A percentile compares a stretch with the other conserved stretches of the same genome.
Conservation (phyloP, 1,284 basidiomycete species). For the Sanghuangporus baumii region DNA sequence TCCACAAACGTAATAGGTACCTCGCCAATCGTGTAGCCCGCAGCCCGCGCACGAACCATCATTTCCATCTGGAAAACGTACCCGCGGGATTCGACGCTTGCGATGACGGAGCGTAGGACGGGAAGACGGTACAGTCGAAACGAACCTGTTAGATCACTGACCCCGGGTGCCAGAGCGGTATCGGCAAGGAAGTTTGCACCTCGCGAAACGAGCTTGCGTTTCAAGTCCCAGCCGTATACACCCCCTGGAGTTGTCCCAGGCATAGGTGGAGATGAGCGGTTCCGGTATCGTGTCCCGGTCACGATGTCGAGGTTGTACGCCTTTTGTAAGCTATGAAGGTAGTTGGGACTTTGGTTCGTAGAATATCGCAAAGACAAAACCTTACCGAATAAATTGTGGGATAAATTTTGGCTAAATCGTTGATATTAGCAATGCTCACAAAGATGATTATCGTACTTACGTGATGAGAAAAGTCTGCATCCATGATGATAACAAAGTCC, state of each 20-base stretch:
- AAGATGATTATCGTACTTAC: constrained; percentile 39
- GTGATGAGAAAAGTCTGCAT: constrained; percentile 93
- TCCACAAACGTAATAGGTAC: constrained; percentile 93
- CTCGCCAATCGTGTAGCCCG: constrained; percentile 83
- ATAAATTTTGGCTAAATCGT: constrained; percentile 79
- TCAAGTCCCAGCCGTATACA: constrained; percentile 87
- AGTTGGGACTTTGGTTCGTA: constrained; percentile 11
- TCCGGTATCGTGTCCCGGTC: constrained; percentile 85
- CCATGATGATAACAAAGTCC: constrained; percentile 96
- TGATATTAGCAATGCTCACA: background rate
- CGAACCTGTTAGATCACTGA: constrained; percentile 83
- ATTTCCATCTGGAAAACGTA: constrained; percentile 99
- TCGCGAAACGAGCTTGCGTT: constrained; percentile 78
- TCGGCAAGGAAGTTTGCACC: constrained; percentile 86
- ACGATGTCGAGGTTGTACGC: constrained; percentile 83
- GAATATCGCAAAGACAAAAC: background rate
- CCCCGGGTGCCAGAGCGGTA: constrained; percentile 76
- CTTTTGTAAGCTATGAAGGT: constrained; percentile 58
- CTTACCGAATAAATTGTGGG: constrained; percentile 78
- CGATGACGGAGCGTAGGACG: constrained; percentile 79
- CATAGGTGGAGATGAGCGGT: constrained; percentile 46
- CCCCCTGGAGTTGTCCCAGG: constrained; percentile 62
- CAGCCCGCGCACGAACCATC: constrained; percentile 81
- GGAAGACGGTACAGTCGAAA: constrained; percentile 81
- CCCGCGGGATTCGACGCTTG: constrained; percentile 77